phyloP scores from a whole-genome alignment of 2,329 filamentous ascomycete genomes.

The Beauveria brongniartii region DNA sequence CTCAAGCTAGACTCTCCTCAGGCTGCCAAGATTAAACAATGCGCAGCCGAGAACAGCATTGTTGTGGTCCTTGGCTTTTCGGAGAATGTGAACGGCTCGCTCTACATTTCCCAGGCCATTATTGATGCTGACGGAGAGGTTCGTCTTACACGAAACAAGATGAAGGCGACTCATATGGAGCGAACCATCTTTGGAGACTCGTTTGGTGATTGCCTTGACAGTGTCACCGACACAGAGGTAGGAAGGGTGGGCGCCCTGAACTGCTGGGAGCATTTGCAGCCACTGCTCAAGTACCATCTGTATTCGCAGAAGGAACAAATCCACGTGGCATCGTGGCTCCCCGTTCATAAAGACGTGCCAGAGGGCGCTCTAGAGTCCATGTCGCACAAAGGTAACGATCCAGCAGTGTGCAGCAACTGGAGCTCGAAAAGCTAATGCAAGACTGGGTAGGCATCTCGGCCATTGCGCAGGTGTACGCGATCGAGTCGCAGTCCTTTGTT shows the following conservation, averaged over 20 bases:
- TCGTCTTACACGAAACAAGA: slow-evolving; percentile 34
- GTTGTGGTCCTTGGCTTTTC: slow-evolving; percentile 36
- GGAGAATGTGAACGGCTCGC: slow-evolving; percentile 27
- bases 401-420: not conserved
- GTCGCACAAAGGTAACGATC: not conserved
- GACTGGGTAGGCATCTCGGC: not conserved
- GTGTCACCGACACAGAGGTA: slow-evolving; percentile 30
- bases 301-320: slow-evolving; percentile 36
- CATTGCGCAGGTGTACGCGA: not conserved
- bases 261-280: slow-evolving; percentile 45
- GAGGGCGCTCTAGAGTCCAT: not conserved
- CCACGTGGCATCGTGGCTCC: slow-evolving; percentile 42
- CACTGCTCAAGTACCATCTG: slow-evolving; percentile 39
- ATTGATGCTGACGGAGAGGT: slow-evolving; percentile 34
- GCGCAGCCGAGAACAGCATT: slow-evolving; percentile 29
- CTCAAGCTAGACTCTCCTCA: slow-evolving; percentile 31
- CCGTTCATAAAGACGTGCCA: slow-evolving; percentile 1
- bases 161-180: slow-evolving; percentile 47
- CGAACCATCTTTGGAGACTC: slow-evolving; percentile 42
- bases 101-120: slow-evolving; percentile 40
- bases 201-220: slow-evolving; percentile 27
- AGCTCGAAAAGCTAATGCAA: not conserved
- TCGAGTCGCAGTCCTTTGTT: not conserved
- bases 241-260: slow-evolving; percentile 36
- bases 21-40: slow-evolving; percentile 27